These are phyloP conservation scores for Uromyces viciae-fabae DNA, from an alignment of 1,284 basidiomycete genomes.

Conservation along the genomic window DNA sequence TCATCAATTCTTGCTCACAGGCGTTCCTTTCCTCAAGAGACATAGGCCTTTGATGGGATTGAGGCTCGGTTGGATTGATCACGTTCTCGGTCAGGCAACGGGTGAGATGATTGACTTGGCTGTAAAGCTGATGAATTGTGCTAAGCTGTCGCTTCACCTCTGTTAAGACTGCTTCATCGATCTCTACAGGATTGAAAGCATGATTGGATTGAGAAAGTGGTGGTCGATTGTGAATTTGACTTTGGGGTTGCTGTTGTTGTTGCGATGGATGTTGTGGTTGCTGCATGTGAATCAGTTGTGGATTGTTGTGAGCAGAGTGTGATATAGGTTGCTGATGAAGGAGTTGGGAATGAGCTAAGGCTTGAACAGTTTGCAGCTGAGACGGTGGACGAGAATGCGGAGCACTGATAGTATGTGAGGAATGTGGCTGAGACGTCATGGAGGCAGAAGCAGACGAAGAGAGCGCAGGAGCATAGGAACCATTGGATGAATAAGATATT, in stretches of 20 bases:
- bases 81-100: slow-evolving; percentile 12
- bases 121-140: neutral
- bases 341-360: slow-evolving; percentile 22
- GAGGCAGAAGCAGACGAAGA: slow-evolving; percentile 17
- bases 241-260: slow-evolving; percentile 17
- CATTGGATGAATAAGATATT: neutral
- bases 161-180: slow-evolving; percentile 8
- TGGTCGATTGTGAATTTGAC: neutral
- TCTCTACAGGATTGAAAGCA: neutral
- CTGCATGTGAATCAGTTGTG: slow-evolving; percentile 2
- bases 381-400: slow-evolving; percentile 26
- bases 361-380: slow-evolving; percentile 21
- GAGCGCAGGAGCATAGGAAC: slow-evolving; percentile 2
- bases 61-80: slow-evolving; percentile 6
- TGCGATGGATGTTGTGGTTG: neutral
- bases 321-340: slow-evolving; percentile 28
- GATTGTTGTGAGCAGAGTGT: slow-evolving; percentile 21
- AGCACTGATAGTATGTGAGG: slow-evolving; percentile 3
- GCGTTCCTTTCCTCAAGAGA: slow-evolving; percentile 11
- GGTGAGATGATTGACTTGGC: slow-evolving; percentile 6
- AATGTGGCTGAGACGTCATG: slow-evolving; percentile 37
- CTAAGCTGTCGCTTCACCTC: slow-evolving; percentile 8
- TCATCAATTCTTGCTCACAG: slow-evolving; percentile 18
- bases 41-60: slow-evolving; percentile 16
- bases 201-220: slow-evolving; percentile 8